A percentile compares a stretch with the other conserved stretches of the same genome.
Conservation (phyloP, 2,329 filamentous ascomycete species). For the Colletotrichum gigasporum region DNA sequence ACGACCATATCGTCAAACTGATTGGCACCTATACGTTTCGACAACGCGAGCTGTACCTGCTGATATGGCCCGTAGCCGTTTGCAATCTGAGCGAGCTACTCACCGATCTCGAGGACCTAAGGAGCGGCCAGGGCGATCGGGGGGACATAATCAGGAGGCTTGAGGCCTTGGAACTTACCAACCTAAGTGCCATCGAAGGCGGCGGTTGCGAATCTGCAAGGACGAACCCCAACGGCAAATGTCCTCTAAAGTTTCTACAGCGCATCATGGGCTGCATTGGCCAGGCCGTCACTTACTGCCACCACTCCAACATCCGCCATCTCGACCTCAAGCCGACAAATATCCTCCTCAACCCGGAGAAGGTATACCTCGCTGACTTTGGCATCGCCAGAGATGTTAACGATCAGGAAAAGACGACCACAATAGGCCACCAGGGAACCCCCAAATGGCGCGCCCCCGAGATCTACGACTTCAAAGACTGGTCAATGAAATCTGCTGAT, state of each 20-base stretch:
- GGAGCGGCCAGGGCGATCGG: slow-evolving; percentile 47
- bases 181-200: slow-evolving; percentile 47
- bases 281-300: slow-evolving; percentile 52
- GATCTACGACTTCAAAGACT: slow-evolving; percentile 45
- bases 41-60: slow-evolving; percentile 51
- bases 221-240: slow-evolving; percentile 33
- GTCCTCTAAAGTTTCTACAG: slow-evolving; percentile 52
- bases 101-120: slow-evolving; percentile 52
- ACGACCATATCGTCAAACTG: slow-evolving; percentile 57
- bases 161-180: slow-evolving; percentile 47
- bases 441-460: slow-evolving; percentile 58
- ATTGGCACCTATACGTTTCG: slow-evolving; percentile 56
- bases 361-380: slow-evolving; percentile 60
- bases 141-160: slow-evolving; percentile 52
- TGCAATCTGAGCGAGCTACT: slow-evolving; percentile 55
- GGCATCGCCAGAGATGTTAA: slow-evolving; percentile 58
- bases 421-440: slow-evolving; percentile 50
- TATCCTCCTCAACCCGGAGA: slow-evolving; percentile 54
- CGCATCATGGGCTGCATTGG: slow-evolving; percentile 55
- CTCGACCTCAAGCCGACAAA: slow-evolving; percentile 59
- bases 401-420: slow-evolving; percentile 55
- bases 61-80: slow-evolving; percentile 58
- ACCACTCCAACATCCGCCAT: slow-evolving; percentile 53
- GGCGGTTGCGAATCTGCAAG: slow-evolving; percentile 24
- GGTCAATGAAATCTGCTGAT: slow-evolving; percentile 58